phyloP scores from a whole-genome alignment of 768 basidiomycete species.

The Amyloporia xantha region DNA sequence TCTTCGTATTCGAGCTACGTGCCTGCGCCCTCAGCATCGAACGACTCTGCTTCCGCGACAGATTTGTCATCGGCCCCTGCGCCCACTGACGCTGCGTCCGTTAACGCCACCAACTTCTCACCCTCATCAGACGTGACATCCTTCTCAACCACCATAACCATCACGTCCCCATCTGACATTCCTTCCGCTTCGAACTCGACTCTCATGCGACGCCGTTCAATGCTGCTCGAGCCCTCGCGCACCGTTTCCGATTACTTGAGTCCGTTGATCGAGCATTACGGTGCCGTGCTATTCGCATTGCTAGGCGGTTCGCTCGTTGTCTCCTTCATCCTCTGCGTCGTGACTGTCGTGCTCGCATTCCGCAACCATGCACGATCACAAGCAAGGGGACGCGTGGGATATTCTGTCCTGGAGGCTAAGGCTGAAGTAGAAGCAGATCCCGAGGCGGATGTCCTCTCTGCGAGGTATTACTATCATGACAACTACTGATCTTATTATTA shows the following conservation, averaged over 20 bases:
- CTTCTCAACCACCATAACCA: neutral
- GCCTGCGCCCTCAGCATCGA: neutral
- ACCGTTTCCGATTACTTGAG: slow-evolving; percentile 6
- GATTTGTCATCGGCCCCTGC: no score
- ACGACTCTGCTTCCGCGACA: neutral
- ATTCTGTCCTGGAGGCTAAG: slow-evolving; percentile 11
- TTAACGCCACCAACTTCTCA: neutral
- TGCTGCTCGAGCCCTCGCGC: neutral
- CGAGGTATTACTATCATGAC: slow-evolving; percentile 1
- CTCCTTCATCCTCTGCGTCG: slow-evolving; percentile 6
- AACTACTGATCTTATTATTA: neutral
- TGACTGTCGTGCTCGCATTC: slow-evolving; percentile 7
- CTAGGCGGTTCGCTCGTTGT: slow-evolving; percentile 7
- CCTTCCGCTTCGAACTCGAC: neutral
- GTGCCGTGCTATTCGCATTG: slow-evolving; percentile 14
- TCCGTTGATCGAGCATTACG: slow-evolving; percentile 9
- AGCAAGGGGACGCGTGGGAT: slow-evolving; percentile 4
- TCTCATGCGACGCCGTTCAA: neutral
- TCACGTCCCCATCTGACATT: neutral
- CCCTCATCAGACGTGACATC: no score
- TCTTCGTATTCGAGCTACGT: neutral
- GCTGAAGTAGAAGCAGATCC: neutral
- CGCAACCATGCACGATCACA: slow-evolving; percentile 5
- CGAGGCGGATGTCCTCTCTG: neutral
- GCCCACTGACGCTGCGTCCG: neutral